Base-by-base conservation (phyloP, 257 asterid species). In the Ocimum tenuiflorum region DNA sequence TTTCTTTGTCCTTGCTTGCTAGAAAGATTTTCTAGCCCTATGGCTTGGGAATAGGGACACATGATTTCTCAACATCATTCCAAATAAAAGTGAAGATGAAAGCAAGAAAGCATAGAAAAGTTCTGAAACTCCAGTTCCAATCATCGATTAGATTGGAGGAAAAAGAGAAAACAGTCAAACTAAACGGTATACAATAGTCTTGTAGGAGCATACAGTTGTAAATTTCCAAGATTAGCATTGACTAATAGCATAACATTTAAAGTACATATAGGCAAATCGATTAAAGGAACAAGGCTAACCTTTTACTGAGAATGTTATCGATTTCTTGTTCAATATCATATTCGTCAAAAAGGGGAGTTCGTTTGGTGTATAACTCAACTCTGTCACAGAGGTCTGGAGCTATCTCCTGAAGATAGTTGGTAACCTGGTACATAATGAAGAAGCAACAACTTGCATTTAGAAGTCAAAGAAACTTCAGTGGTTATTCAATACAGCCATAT, bases 311-410 rank as follows among this genome's bases (percentile, higher is more conserved):
- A 67, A 94, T 81, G 78, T 24, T 82, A 74, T 88, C 78, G 70
- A 94, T 85, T 81, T 94, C 99, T 73, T 81, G 96, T 83, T 86
- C 99, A 67, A 94, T 83, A 46, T 84, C 73, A 71, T 84, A 85
- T 71, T 86, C 95, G 75, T 94, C 95, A 75, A 94, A 94, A 75
- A 94, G 90, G 15, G 95, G 99, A 72, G 86, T 75, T 56, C 82
- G 74, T 78, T 82, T 86, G 78, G 66, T 70, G 80, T 88, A 86
- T 71, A 94, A 78, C 79, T 89, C 97, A 33, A 94, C 83, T 81
- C 99, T 77, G 64, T 84, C 91, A 83, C 96, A 90, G 55, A 94
- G 99, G 74, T 86, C 60, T 13, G 96, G 97, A 68, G 96, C 99
- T 65, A 90, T 84, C 57, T 85, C 96, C 78, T 88, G 95, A 65